Evolutionary conservation across 106 monocot species (phyloP).

Genomic region (Triglochin maritima): DNA sequence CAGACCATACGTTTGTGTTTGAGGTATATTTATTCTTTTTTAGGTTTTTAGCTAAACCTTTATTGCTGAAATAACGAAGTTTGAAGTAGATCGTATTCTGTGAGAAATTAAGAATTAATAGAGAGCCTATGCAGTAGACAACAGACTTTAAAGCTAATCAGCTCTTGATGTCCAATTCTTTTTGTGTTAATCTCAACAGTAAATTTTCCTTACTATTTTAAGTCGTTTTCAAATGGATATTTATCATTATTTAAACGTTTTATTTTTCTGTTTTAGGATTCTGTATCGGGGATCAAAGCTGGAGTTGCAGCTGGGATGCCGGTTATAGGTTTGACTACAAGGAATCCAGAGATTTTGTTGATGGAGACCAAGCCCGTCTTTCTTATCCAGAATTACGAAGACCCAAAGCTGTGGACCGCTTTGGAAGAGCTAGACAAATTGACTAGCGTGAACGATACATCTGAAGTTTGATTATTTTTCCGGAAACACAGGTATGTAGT

Average conservation of each 20-base stretch:
- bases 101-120: too few relatives aligned
- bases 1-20: constrained; percentile 59
- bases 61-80: too few relatives aligned
- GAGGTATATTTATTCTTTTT: constrained; percentile 36
- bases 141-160: too few relatives aligned
- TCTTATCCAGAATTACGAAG: constrained; percentile 65
- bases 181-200: too few relatives aligned
- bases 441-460: neutral
- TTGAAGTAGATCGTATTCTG: too few relatives aligned
- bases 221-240: too few relatives aligned
- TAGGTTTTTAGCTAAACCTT: neutral
- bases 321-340: constrained; percentile 51
- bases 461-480: too few relatives aligned
- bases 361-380: constrained; percentile 50
- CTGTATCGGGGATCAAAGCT: constrained; percentile 67
- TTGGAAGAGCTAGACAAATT: constrained; percentile 34
- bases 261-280: constrained; percentile 37
- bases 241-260: neutral
- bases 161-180: too few relatives aligned
- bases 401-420: constrained; percentile 56
- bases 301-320: constrained; percentile 84
- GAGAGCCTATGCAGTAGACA: too few relatives aligned
- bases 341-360: constrained; percentile 52
- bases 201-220: too few relatives aligned
- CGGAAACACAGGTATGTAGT: too few relatives aligned